phyloP scores from a whole-genome alignment of 140 eudicot species.

The Bidens hawaiensis region DNA sequence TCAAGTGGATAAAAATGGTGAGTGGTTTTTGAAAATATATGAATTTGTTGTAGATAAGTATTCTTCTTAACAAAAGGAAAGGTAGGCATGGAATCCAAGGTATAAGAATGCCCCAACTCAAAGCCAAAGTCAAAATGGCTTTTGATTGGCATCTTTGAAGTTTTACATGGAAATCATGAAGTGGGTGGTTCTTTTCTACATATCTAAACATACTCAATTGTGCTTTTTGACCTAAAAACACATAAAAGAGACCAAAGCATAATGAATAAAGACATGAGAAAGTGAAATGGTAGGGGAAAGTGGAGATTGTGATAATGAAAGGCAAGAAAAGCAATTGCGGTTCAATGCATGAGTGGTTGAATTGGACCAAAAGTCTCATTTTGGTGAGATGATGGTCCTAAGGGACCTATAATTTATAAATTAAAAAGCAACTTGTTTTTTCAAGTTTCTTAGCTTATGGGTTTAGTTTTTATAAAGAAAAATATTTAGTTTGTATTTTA shows the following conservation, averaged over 20 bases:
- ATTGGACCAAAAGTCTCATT: constrained; percentile 22
- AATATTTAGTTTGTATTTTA: not conserved
- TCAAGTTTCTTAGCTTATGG: not conserved
- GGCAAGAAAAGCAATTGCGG: constrained; percentile 22
- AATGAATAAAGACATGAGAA: constrained; percentile 38
- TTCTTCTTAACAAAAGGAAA: not conserved
- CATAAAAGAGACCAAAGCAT: constrained; percentile 32
- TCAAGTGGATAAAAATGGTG: not conserved
- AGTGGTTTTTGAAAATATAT: constrained; percentile 1
- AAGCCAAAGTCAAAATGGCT: constrained; percentile 30
- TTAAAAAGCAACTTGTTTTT: constrained; percentile 13
- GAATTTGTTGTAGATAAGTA: constrained; percentile 10
- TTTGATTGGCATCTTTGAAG: constrained; percentile 28
- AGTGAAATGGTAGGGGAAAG: constrained; percentile 32
- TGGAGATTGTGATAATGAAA: constrained; percentile 41
- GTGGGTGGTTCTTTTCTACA: constrained; percentile 23
- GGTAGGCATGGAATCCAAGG: constrained; percentile 14
- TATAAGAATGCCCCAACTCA: constrained; percentile 16
- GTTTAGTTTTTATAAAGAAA: not conserved
- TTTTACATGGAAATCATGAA: constrained; percentile 28
- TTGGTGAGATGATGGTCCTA: constrained; percentile 27
- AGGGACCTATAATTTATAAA: not conserved
- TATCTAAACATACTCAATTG: constrained; percentile 30
- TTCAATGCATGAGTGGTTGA: constrained; percentile 27
- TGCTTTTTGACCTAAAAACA: constrained; percentile 39